These are phyloP conservation scores for Coniosporium apollinis DNA, from an alignment of 495 filamentous ascomycete genomes.

Conservation along the genomic window DNA sequence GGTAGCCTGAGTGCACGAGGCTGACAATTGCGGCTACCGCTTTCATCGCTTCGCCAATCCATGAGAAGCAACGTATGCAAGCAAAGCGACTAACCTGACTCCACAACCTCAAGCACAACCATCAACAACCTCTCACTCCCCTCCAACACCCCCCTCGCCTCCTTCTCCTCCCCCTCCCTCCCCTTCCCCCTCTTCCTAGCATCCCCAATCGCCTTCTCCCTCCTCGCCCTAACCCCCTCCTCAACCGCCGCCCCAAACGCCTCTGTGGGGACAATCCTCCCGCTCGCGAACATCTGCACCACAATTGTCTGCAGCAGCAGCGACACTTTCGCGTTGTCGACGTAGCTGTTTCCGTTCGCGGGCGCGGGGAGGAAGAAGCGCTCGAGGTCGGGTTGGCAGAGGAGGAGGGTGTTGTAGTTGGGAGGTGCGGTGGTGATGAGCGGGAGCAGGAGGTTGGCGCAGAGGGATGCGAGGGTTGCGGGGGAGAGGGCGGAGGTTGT, in stretches of 20 bases:
- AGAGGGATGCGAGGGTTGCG: slow-evolving; percentile 40
- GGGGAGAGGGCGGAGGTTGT: slow-evolving; percentile 31
- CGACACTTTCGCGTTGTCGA: slow-evolving; percentile 69
- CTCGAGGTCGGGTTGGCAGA: slow-evolving; percentile 34
- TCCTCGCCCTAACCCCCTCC: slow-evolving; percentile 45
- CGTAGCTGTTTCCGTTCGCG: slow-evolving; percentile 41
- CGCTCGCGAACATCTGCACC: slow-evolving; percentile 34
- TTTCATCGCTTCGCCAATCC: no score
- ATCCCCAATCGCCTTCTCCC: slow-evolving; percentile 31
- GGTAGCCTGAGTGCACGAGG: no score
- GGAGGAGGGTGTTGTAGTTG: slow-evolving; percentile 20
- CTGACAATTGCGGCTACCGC: no score
- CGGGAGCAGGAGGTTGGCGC: slow-evolving; percentile 43
- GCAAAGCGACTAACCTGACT: background rate
- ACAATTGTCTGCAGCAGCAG: slow-evolving; percentile 58
- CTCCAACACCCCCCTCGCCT: slow-evolving; percentile 14
- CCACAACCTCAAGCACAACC: background rate
- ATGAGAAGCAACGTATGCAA: no score
- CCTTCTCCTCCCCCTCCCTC: slow-evolving; percentile 25
- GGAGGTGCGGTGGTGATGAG: slow-evolving; percentile 45
- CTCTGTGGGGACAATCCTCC: slow-evolving; percentile 27
- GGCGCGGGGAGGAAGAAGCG: slow-evolving; percentile 53
- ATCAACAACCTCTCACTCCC: slow-evolving; percentile 8
- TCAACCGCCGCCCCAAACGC: slow-evolving; percentile 37
- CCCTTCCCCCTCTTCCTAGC: slow-evolving; percentile 26